Percentiles rank a stretch among this genome's conserved stretches.
These are phyloP conservation scores for Elsinoe australis DNA, from an alignment of 2,329 filamentous ascomycete species.

Conservation along the genomic window DNA sequence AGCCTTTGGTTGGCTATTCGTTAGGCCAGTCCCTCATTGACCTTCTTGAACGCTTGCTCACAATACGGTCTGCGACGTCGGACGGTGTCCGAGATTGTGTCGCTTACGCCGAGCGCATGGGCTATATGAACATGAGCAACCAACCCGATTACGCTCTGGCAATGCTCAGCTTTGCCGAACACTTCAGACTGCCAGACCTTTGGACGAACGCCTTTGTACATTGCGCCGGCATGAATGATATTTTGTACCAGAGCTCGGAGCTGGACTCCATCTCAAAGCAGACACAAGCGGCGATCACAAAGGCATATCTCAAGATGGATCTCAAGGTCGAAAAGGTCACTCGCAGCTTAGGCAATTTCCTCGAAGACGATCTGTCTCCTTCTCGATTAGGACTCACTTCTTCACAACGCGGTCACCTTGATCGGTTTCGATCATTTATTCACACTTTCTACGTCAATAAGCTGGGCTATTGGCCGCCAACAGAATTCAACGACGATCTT, in stretches of 20 bases:
- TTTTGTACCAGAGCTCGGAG: constrained; percentile 49
- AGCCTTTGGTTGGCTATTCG: constrained; percentile 59
- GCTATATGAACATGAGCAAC: constrained; percentile 60
- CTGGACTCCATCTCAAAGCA: constrained; percentile 47
- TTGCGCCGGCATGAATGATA: constrained; percentile 68
- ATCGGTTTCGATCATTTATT: constrained; percentile 64
- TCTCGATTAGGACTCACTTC: constrained; percentile 56
- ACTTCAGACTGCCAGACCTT: constrained; percentile 53
- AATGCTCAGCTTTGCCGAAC: constrained; percentile 59
- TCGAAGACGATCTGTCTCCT: constrained; percentile 63
- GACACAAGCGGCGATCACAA: constrained; percentile 58
- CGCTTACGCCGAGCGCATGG: constrained; percentile 59
- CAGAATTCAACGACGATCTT: constrained; percentile 50
- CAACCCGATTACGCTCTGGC: constrained; percentile 62
- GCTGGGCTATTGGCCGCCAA: constrained; percentile 65
- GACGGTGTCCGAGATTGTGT: constrained; percentile 57
- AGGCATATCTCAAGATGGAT: constrained; percentile 58
- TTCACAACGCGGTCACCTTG: constrained; percentile 58
- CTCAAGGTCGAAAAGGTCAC: constrained; percentile 52
- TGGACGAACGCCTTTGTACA: constrained; percentile 70
- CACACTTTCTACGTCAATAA: constrained; percentile 58
- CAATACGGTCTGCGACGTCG: constrained; percentile 25
- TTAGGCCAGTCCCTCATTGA: constrained; percentile 58
- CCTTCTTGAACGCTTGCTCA: constrained; percentile 57
- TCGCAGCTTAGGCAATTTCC: constrained; percentile 55